These are phyloP conservation scores for Zymoseptoria brevis DNA, from an alignment of 2,329 filamentous ascomycete species.

Conservation along the genomic window DNA sequence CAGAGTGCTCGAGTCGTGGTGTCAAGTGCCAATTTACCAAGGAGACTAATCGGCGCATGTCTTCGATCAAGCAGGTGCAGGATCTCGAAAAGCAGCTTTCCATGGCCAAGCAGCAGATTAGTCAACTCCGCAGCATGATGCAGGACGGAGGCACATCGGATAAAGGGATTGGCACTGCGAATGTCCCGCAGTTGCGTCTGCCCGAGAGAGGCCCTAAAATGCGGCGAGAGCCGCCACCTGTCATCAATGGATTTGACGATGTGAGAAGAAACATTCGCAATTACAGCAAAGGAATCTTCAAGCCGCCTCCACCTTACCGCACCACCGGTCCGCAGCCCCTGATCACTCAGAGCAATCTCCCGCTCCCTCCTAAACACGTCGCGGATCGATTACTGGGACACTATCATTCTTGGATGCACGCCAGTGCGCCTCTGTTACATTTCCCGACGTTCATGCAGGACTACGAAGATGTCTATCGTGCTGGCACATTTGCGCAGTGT, in stretches of 20 bases:
- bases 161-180: slow-evolving; percentile 26
- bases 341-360: slow-evolving; percentile 37
- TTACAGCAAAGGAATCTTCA: slow-evolving; percentile 71
- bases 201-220: slow-evolving; percentile 39
- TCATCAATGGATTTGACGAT: slow-evolving; percentile 60
- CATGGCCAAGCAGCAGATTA: slow-evolving; percentile 71
- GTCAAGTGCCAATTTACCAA: slow-evolving; percentile 99
- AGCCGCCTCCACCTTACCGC: slow-evolving; percentile 63
- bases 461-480: slow-evolving; percentile 68
- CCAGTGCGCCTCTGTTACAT: slow-evolving; percentile 76
- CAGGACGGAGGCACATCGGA: slow-evolving; percentile 42
- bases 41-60: slow-evolving; percentile 97
- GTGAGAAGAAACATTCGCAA: slow-evolving; percentile 65
- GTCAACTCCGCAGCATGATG: slow-evolving; percentile 60
- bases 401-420: slow-evolving; percentile 71
- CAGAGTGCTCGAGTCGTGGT: slow-evolving; percentile 91
- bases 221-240: slow-evolving; percentile 52
- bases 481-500: slow-evolving; percentile 51
- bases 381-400: slow-evolving; percentile 65
- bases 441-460: slow-evolving; percentile 74
- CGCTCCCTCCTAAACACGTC: slow-evolving; percentile 60
- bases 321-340: slow-evolving; percentile 41
- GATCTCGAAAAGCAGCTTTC: slow-evolving; percentile 89
- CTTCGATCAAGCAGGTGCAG: slow-evolving; percentile 97
- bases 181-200: slow-evolving; percentile 26